These are phyloP conservation scores for Nakataea oryzae DNA, from an alignment of 2,329 filamentous ascomycete species.

Conservation along the genomic window DNA sequence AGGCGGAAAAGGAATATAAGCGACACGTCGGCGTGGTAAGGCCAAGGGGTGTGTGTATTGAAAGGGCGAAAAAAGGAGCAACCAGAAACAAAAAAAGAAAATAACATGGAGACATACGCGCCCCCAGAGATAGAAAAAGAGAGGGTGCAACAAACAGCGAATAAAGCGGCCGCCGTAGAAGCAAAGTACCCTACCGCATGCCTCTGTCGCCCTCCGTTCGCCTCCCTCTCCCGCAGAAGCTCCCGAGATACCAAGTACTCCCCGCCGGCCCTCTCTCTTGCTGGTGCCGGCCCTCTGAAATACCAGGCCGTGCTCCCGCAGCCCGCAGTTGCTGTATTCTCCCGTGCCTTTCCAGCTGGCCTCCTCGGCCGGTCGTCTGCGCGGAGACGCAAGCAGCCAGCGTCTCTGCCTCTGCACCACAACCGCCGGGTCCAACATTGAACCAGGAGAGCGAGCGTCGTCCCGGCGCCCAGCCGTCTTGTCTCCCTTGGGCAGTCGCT, in stretches of 20 bases:
- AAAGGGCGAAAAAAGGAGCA: slow-evolving; percentile 9
- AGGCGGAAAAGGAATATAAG: slow-evolving; percentile 7
- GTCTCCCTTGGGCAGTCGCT: neutral
- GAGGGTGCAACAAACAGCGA: neutral
- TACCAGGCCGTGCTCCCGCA: no score
- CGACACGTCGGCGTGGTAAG: slow-evolving; percentile 6
- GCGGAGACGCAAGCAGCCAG: neutral
- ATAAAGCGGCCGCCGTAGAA: no score
- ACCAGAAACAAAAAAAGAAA: neutral
- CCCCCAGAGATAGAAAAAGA: slow-evolving; percentile 6
- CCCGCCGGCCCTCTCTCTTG: no score
- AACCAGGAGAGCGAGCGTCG: neutral
- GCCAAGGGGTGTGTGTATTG: slow-evolving; percentile 5
- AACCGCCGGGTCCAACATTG: neutral
- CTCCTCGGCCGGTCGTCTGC: neutral
- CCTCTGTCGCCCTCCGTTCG: neutral
- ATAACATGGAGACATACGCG: neutral
- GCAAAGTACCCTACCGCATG: neutral
- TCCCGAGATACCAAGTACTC: neutral
- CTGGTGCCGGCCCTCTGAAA: no score
- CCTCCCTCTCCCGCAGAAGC: neutral
- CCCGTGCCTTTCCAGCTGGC: neutral
- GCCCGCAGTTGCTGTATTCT: neutral
- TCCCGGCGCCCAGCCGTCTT: neutral
- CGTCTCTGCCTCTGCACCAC: neutral